These are phyloP conservation scores for Penicillium malachiteum DNA, from an alignment of 495 filamentous ascomycete species.

Conservation along the genomic window DNA sequence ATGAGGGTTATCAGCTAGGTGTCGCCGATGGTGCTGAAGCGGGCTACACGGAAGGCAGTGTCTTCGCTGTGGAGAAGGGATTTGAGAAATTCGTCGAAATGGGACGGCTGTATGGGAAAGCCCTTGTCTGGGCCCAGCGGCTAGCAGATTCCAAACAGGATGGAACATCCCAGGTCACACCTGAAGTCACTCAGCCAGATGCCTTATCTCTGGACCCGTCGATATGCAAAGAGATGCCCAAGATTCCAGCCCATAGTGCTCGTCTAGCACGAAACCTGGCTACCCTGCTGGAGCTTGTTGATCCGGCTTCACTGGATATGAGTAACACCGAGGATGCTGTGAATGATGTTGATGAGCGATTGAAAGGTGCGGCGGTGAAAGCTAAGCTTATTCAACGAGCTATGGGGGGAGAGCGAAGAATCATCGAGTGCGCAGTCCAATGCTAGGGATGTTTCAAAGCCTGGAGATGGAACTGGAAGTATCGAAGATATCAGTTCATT, in stretches of 20 bases:
- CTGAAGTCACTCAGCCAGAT: conserved; percentile 11
- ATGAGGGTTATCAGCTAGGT: conserved; percentile 77
- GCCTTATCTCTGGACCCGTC: conserved; percentile 28
- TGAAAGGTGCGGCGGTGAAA: conserved; percentile 78
- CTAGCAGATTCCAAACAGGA: conserved; percentile 33
- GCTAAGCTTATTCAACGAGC: conserved; percentile 76
- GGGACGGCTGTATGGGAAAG: conserved; percentile 78
- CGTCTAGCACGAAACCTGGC: conserved; percentile 73
- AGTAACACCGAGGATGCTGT: conserved; percentile 82
- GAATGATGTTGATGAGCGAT: conserved; percentile 78
- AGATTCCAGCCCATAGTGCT: conserved; percentile 52
- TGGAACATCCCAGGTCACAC: conserved; percentile 12
- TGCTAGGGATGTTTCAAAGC: conserved; percentile 24
- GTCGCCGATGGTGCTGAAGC: conserved; percentile 72
- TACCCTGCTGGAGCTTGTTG: conserved; percentile 70
- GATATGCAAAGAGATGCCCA: conserved; percentile 40
- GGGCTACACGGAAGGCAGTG: conserved; percentile 81
- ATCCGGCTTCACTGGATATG: conserved; percentile 73
- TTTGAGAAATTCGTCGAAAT: conserved; percentile 86
- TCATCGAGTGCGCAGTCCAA: conserved; percentile 22
- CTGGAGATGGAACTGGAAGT: conserved; percentile 48
- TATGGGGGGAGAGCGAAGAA: conserved; percentile 56
- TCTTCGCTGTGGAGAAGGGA: conserved; percentile 88
- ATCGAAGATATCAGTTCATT: conserved; percentile 57
- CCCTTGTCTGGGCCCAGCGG: conserved; percentile 74